Conservation (phyloP, 2,329 filamentous ascomycete genomes). For the Hymenoscyphus scutula region DNA sequence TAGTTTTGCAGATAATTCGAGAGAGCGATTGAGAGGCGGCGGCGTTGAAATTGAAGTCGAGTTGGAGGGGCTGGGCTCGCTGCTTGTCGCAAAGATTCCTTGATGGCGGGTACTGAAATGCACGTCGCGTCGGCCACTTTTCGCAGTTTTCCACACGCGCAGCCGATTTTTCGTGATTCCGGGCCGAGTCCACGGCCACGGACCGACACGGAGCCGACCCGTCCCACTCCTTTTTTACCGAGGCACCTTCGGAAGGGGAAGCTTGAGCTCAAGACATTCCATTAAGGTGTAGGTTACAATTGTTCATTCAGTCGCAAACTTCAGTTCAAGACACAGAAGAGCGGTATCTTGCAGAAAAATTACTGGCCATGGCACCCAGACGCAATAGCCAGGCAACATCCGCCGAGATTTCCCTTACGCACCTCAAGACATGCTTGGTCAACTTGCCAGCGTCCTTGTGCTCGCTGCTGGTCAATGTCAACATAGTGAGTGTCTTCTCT, state of each 20-base stretch:
- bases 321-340: not conserved
- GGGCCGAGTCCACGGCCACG: too few relatives aligned
- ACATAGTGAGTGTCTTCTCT: constrained; percentile 80
- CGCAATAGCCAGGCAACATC: constrained; percentile 61
- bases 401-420: constrained; percentile 81
- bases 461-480: constrained; percentile 80
- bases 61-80: constrained; percentile 10
- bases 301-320: not conserved
- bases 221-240: too few relatives aligned
- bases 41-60: constrained; percentile 6
- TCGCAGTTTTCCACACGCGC: not conserved
- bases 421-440: constrained; percentile 87
- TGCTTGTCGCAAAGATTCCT: constrained; percentile 24
- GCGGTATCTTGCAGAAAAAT: not conserved
- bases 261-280: not conserved
- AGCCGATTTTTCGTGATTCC: constrained; percentile 8
- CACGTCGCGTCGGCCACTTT: not conserved
- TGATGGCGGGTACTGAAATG: constrained; percentile 22
- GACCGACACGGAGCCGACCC: too few relatives aligned
- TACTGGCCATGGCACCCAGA: constrained; percentile 25
- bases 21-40: not conserved
- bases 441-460: constrained; percentile 87
- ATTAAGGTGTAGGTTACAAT: too few relatives aligned
- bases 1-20: not conserved
- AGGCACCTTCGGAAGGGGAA: too few relatives aligned